Conservation (phyloP, 306 rosid species). For the Cucumis sativus region DNA sequence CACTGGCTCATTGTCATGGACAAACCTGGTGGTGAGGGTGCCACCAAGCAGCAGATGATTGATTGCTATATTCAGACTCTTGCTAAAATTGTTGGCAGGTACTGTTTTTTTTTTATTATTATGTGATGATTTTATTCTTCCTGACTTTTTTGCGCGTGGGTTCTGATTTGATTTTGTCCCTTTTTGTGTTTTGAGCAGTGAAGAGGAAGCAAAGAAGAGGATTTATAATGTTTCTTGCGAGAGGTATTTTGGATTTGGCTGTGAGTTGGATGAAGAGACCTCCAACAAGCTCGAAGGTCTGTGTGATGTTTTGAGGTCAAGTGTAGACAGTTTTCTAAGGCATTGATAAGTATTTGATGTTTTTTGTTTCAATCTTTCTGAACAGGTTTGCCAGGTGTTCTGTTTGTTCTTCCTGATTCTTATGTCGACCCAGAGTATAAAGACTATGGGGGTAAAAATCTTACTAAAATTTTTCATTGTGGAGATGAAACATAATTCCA, state of each 20-base stretch:
- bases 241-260: conserved; percentile 87
- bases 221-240: conserved; percentile 84
- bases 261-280: conserved; percentile 89
- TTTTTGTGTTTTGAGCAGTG: conserved; percentile 21
- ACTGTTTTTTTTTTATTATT: background rate
- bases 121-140: background rate
- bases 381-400: conserved; percentile 68
- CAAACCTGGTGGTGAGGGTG: conserved; percentile 78
- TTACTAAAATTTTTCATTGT: background rate
- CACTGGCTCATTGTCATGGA: conserved; percentile 98
- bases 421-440: conserved; percentile 82
- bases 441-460: conserved; percentile 80
- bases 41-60: conserved; percentile 75
- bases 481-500: background rate
- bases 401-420: conserved; percentile 84
- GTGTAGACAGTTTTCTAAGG: background rate
- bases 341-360: background rate
- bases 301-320: background rate
- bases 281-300: conserved; percentile 82
- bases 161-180: background rate
- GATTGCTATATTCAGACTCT: conserved; percentile 69
- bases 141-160: background rate
- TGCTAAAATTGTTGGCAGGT: conserved; percentile 69
- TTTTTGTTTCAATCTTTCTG: background rate
- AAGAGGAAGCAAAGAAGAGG: conserved; percentile 86